Conservation (phyloP, 805 yeast genomes). For the Schwanniomyces sp. region DNA sequence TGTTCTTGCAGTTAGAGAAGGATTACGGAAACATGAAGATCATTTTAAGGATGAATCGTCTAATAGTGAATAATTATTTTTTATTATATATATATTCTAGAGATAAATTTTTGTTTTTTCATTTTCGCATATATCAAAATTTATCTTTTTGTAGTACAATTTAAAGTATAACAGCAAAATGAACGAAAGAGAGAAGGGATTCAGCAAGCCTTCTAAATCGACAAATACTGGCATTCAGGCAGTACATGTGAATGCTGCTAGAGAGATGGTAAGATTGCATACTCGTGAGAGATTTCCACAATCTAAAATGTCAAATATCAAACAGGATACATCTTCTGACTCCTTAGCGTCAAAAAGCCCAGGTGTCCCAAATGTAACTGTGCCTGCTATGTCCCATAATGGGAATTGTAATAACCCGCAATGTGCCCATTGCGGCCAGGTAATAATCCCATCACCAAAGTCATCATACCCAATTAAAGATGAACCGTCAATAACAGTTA, state of each 20-base stretch:
- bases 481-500: conserved; percentile 65
- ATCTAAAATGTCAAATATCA: not conserved
- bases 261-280: conserved; percentile 58
- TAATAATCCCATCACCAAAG: conserved; percentile 75
- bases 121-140: conserved; percentile 1
- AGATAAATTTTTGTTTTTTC: not conserved
- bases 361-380: conserved; percentile 16
- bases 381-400: conserved; percentile 45
- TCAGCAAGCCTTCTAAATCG: conserved; percentile 1
- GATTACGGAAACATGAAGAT: conserved; percentile 46
- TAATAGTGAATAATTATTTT: conserved; percentile 4
- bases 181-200: conserved; percentile 1
- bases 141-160: not conserved
- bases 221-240: conserved; percentile 45
- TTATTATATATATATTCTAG: not conserved
- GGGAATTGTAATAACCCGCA: conserved; percentile 42
- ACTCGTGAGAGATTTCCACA: conserved; percentile 39
- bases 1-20: conserved; percentile 89
- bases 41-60: conserved; percentile 16
- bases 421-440: conserved; percentile 67
- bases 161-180: not conserved
- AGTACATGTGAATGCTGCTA: conserved; percentile 57
- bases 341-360: not conserved
- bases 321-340: not conserved
- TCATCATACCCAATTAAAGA: conserved; percentile 64